Base-by-base conservation (phyloP, 495 filamentous ascomycete species). In the Aspergillus biplanus region DNA sequence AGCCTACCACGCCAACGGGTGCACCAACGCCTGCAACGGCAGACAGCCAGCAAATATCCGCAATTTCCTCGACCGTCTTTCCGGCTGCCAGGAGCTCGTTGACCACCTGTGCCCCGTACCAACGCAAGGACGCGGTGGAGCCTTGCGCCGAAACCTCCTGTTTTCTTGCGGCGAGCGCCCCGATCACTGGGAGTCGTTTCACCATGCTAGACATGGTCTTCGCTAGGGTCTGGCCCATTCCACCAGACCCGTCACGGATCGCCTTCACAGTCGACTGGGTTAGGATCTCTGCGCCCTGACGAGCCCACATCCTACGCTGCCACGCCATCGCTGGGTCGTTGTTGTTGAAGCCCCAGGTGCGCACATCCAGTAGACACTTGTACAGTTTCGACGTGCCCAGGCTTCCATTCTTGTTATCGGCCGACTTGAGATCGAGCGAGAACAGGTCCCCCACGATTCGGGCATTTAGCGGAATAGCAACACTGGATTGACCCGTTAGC, bases 11-110 rank as follows among this genome's bases (percentile, higher is more conserved):
- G 34, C 66, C 74, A 15, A 78, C 80, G 3, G 76, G 73, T 11
- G 75, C 80, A 33, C 77, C 77, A 33, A 72, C 66, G 12, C 72
- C 75, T 18, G 65, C 70, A 63, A 79, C 69, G 42, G 75, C 70
- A 2, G 65, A 64, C 15, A 75, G 52, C 75, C 72, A 77, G 50
- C 74, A 48, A 16, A 52, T 65, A n/a, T 76, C 75, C 6, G 68
- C 66, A 44, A 73, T 74, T 33, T 67, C 63, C 61, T 73, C 71
- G 12, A 67, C 58, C 11, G 21, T 27, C 21, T 27, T 65, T 67
- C 31, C 64, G 12, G 33, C 39, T n/a, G 4, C 39, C 39, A 44
- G n/a, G 39, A 44, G 11, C 39, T n/a, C 21, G 1, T 27, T 27
- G 21, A 44, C n/a, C 39, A 44, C n/a, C 39, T 44, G 39, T n/a